Evolutionary conservation across 495 filamentous ascomycete genomes (phyloP).

Genomic region (Xanthoparmelia taractica): DNA sequence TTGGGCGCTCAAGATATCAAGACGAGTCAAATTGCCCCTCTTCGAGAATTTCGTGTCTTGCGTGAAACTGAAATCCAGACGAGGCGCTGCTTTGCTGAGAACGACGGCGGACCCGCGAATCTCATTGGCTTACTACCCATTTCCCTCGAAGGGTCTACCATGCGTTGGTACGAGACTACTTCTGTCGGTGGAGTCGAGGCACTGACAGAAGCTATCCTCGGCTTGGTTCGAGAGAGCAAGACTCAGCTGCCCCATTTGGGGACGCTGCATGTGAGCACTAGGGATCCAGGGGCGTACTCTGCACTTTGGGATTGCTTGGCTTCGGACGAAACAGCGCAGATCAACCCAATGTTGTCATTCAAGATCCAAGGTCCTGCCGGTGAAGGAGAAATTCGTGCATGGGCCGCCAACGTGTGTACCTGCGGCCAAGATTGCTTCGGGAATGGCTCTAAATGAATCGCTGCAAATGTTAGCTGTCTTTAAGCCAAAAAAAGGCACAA

Average conservation of each 20-base stretch:
- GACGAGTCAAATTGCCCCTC: not conserved
- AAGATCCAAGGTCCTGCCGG: not conserved
- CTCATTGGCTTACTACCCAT: not conserved
- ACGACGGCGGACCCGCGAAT: not conserved
- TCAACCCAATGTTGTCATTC: not conserved
- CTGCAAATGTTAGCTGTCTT: not conserved
- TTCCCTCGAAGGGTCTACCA: not conserved
- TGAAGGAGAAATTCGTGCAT: not conserved
- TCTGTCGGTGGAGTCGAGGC: not conserved
- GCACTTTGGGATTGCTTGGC: not conserved
- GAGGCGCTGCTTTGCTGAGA: not conserved
- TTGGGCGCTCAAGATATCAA: not conserved
- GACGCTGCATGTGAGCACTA: not conserved
- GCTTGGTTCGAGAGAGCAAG: not conserved
- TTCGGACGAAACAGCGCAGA: not conserved
- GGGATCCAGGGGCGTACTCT: not conserved
- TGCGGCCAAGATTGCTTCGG: not conserved
- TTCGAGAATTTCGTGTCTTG: not conserved
- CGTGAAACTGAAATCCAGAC: not conserved
- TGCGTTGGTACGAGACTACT: not conserved
- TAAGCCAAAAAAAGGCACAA: not conserved
- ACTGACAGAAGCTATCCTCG: not conserved
- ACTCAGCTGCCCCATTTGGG: not conserved
- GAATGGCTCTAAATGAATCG: not conserved
- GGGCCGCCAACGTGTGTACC: not conserved